Percentiles rank a stretch among this genome's conserved stretches.
Evolutionary conservation across 495 filamentous ascomycete species (phyloP).

Genomic region (Aspergillus campestris): DNA sequence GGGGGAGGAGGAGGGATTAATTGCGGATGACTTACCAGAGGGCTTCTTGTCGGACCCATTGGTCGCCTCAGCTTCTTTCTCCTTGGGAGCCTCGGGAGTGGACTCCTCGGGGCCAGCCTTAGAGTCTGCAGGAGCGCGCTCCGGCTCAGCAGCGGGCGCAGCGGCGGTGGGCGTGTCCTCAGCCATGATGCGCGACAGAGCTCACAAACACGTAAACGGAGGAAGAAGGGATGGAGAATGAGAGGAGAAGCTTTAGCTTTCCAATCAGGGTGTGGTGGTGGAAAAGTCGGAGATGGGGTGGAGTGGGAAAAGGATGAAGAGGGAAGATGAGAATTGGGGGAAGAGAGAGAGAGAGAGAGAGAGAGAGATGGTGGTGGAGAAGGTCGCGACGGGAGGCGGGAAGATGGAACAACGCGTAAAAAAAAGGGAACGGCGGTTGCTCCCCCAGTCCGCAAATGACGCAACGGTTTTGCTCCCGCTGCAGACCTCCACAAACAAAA

Average conservation of each 20-base stretch:
- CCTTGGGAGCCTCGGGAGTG: slow-evolving; percentile 16
- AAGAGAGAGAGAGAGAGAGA: slow-evolving; percentile 14
- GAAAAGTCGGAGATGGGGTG: slow-evolving; percentile 6
- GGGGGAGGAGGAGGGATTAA: neutral
- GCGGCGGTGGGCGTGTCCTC: slow-evolving; percentile 31
- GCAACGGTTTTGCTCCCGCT: slow-evolving; percentile 8
- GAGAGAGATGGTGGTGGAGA: slow-evolving; percentile 28
- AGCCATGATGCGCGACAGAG: slow-evolving; percentile 32
- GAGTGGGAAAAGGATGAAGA: slow-evolving; percentile 14
- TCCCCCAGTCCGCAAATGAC: slow-evolving; percentile 16
- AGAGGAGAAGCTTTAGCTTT: slow-evolving; percentile 7
- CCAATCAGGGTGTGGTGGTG: slow-evolving; percentile 4
- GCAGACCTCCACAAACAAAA: neutral
- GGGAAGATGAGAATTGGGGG: slow-evolving; percentile 17
- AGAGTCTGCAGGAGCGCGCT: slow-evolving; percentile 26
- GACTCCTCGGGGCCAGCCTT: slow-evolving; percentile 13
- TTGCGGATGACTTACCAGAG: slow-evolving; percentile 20
- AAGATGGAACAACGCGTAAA: slow-evolving; percentile 33
- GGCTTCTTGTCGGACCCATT: slow-evolving; percentile 25
- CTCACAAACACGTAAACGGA: slow-evolving; percentile 7
- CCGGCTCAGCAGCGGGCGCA: slow-evolving; percentile 27
- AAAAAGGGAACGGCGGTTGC: slow-evolving; percentile 6
- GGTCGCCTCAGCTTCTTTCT: slow-evolving; percentile 22
- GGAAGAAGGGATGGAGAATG: slow-evolving; percentile 2
- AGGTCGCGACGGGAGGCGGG: slow-evolving; percentile 36